Evolutionary conservation across 2,329 filamentous ascomycete species (phyloP).

Genomic region (Incumbomyces lentus): DNA sequence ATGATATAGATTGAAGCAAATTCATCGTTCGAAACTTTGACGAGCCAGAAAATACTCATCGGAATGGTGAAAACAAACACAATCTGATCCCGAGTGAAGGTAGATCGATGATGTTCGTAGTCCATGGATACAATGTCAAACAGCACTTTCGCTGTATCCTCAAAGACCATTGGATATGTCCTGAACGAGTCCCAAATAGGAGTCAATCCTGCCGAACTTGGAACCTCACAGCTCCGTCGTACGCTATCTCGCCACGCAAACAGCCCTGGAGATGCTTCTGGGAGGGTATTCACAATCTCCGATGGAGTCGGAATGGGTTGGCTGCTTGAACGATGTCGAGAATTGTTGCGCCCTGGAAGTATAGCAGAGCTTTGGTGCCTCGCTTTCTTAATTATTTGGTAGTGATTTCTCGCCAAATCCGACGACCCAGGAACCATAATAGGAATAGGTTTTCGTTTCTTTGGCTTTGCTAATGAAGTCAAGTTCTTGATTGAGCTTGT

Average conservation of each 20-base stretch:
- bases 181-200: not conserved
- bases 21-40: not conserved
- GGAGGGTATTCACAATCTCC: too few relatives aligned
- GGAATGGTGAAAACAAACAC: not conserved
- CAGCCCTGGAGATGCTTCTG: too few relatives aligned
- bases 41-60: not conserved
- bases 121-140: not conserved
- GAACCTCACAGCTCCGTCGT: not conserved
- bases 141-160: not conserved
- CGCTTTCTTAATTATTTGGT: too few relatives aligned
- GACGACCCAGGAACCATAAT: too few relatives aligned
- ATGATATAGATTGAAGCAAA: not conserved
- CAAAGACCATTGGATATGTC: not conserved
- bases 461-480: too few relatives aligned
- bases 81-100: not conserved
- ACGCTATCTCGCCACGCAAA: not conserved
- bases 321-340: too few relatives aligned
- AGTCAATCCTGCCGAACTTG: not conserved
- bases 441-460: too few relatives aligned
- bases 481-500: too few relatives aligned
- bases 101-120: not conserved
- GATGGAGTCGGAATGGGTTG: too few relatives aligned
- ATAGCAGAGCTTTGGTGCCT: too few relatives aligned
- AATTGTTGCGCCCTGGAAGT: too few relatives aligned
- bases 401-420: too few relatives aligned